Base-by-base conservation (phyloP, 1,284 basidiomycete species). In the Volvariella volvacea region DNA sequence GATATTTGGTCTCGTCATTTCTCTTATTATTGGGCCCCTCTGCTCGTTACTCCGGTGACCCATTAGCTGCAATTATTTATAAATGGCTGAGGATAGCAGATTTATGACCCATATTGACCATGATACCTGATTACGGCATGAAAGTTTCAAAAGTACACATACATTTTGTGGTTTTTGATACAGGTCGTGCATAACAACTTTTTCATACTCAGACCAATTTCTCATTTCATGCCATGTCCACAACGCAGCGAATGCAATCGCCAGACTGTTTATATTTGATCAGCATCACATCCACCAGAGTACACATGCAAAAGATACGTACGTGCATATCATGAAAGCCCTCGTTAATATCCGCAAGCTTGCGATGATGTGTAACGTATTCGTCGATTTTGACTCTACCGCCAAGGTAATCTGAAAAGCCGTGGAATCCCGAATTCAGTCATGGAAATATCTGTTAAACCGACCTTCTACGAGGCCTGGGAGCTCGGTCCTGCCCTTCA, bases 271-370 rank as follows among this genome's bases (percentile, higher is more conserved):
- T 46, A 38, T 43, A 41, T 34, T 21, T n/a, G n/a, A 20, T 42
- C 10, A 41, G 48, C 17, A 32, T 36, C 22, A 14, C 22, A 28
- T 22, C 12, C 4, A 4, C 12, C 17, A 28, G 36, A 46, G n/a
- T 30, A 41, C 16, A 43, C 21, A 3, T 16, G 20, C 25, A 15
- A 22, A n/a, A 37, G 31, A 15, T 15, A 77, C 88, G 65, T 66
- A 91, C 88, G 68, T 94, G 91, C 93, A 97, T 96, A 64, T 94
- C 89, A 50, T 90, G 76, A 72, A 97, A 96, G 30, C 91, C 93
- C 47, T 83, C 70, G 66, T 91, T 92, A 65, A 97, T 91, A 17
- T 92, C 82, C 28, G 71, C 75, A 33, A 97, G 73, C 42, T 68
- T 77, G 57, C 82, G 75, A 54, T 78, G 65, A 64, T 95, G 91